Evolutionary conservation across 225 moss, liverwort and hornwort species (phyloP).

Genomic region (Antitrichia curtipendula): DNA sequence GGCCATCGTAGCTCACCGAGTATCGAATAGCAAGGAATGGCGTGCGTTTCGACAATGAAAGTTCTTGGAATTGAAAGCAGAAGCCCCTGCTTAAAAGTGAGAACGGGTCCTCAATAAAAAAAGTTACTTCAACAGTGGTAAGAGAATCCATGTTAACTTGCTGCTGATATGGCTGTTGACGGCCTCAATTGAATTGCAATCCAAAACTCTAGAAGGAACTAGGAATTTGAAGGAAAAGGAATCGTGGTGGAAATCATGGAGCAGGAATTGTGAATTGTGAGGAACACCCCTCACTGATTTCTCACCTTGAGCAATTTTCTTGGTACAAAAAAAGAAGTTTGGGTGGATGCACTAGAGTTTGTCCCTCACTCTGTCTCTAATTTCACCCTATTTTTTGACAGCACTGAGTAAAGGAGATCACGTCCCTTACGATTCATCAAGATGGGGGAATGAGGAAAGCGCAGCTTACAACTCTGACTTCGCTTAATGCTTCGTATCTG

Average conservation of each 20-base stretch:
- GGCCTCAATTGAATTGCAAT: background rate
- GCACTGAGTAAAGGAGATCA: background rate
- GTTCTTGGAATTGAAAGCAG: background rate
- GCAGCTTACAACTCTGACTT: background rate
- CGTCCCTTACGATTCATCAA: background rate
- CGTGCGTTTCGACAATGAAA: background rate
- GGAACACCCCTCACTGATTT: background rate
- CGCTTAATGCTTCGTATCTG: background rate
- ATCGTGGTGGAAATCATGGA: background rate
- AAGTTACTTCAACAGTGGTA: background rate
- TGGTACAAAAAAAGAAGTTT: background rate
- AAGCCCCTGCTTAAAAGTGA: background rate
- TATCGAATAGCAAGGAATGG: background rate
- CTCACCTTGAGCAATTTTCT: background rate
- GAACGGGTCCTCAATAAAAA: background rate
- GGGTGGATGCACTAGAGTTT: background rate
- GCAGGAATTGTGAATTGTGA: background rate
- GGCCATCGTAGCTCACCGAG: conserved; percentile 41
- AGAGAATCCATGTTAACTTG: background rate
- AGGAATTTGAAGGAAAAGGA: background rate
- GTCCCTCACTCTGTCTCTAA: background rate
- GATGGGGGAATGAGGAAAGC: background rate
- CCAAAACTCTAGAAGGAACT: background rate
- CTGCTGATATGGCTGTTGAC: background rate
- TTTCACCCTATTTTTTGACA: background rate